A percentile compares a stretch with the other conserved stretches of the same genome.
phyloP scores from a whole-genome alignment of 1,139 yeast genomes.

The Kodamaea derodonti region DNA sequence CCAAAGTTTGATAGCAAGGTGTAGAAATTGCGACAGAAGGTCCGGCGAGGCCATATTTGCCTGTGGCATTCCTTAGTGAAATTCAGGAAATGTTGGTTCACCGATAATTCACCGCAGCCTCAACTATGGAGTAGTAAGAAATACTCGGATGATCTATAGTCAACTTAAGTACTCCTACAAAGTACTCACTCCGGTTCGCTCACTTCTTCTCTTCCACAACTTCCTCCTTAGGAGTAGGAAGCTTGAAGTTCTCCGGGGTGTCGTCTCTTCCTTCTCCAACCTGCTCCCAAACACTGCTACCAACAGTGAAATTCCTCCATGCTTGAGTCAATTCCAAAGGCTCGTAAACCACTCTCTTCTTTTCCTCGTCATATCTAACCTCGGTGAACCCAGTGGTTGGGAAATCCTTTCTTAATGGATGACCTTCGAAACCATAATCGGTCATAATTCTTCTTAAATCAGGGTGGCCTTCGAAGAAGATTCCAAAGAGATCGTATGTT shows the following conservation, averaged over 20 bases:
- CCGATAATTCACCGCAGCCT: no score
- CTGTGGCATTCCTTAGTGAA: no score
- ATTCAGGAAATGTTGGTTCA: no score
- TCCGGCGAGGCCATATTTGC: no score
- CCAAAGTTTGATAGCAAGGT: no score
- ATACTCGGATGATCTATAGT: no score
- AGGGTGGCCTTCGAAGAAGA: conserved; percentile 85
- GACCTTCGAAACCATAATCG: conserved; percentile 91
- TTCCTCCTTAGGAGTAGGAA: conserved; percentile 76
- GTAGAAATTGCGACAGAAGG: no score
- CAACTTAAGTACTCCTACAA: no score
- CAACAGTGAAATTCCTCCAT: conserved; percentile 85
- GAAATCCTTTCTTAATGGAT: conserved; percentile 89
- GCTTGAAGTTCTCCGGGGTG: conserved; percentile 76
- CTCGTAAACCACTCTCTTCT: conserved; percentile 84
- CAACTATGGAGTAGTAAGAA: no score
- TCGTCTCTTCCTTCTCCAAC: conserved; percentile 84
- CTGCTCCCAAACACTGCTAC: conserved; percentile 88
- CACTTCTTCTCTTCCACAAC: conserved; percentile 29
- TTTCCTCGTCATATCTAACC: conserved; percentile 86
- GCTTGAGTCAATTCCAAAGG: conserved; percentile 91
- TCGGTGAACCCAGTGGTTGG: conserved; percentile 91
- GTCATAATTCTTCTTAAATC: conserved; percentile 89
- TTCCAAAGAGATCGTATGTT: conserved; percentile 81
- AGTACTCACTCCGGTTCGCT: neutral